Evolutionary conservation across 2,329 filamentous ascomycete genomes (phyloP), one percentile per base, ranked within the genome.

Genomic region (Xylaria multiplex): DNA sequence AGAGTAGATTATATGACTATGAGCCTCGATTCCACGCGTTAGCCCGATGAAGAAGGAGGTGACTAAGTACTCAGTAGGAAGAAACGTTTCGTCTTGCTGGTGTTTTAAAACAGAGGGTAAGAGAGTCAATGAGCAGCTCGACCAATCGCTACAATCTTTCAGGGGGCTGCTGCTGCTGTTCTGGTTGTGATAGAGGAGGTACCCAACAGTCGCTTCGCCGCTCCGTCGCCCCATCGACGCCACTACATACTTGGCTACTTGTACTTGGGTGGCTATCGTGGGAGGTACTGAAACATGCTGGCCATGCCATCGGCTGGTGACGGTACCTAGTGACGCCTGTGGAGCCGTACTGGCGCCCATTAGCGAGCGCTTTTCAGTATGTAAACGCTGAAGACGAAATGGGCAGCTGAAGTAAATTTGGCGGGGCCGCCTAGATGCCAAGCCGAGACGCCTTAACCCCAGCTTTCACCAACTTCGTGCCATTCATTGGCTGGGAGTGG

Each of bases 401-500:
- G 30, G 58, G 58, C 45, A 43, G 45, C 37, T 64, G 56, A 43
- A 27, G 55, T 52, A 16, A 19, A 49, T 35, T 16, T 43, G 49
- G 64, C 42, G 60, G 48, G 64, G 59, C 55, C 37, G 58, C 22
- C 55, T 14, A 53, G 64, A 64, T 69, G 72, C 72, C 71, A 74
- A 73, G 71, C 66, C 67, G 66, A 72, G 67, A 69, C 72, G 69
- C 65, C 62, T 59, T 54, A 49, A 69, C 67, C 64, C 71, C 72
- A 73, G 71, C 48, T 71, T 70, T 30, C 50, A 56, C 56, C 37
- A 53, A 60, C 59, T 64, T 43, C 67, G 66, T 67, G 67, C 70
- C 68, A 68, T 70, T 60, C 24, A 74, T 75, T 75, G 73, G 73
- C 72, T 71, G 64, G 58, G 67, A 59, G 62, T 59, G 66, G 56